Evolutionary conservation across 75 land plant genomes (phyloP).

Genomic region (Cupressus sempervirens): DNA sequence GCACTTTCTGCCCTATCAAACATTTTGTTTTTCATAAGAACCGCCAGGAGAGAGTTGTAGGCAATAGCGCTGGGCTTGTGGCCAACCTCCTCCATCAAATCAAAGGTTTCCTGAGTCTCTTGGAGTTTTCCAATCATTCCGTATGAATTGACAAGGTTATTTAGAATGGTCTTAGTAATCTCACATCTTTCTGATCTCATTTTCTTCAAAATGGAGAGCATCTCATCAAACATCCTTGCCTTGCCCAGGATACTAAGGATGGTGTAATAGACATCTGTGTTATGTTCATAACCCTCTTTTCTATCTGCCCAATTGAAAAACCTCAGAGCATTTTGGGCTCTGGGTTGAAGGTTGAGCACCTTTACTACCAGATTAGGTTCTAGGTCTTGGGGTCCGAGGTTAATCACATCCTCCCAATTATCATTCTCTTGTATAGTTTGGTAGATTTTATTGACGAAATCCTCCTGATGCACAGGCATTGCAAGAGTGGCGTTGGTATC

Average conservation of each 20-base stretch:
- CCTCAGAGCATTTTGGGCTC: conserved; percentile 3
- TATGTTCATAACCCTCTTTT: conserved; percentile 10
- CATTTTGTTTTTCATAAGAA: not conserved
- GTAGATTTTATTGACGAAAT: not conserved
- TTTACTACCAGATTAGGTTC: not conserved
- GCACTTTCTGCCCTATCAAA: not conserved
- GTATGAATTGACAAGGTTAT: not conserved
- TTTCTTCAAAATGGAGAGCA: not conserved
- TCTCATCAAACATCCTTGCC: conserved; percentile 15
- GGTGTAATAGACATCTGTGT: conserved; percentile 5
- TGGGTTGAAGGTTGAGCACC: conserved; percentile 1
- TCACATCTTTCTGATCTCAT: conserved; percentile 4
- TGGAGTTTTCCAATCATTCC: not conserved
- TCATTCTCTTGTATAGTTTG: not conserved
- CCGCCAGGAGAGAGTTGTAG: conserved; percentile 7
- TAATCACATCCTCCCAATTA: not conserved
- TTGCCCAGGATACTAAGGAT: conserved; percentile 15
- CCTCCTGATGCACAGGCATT: not conserved
- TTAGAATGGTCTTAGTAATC: conserved; percentile 5
- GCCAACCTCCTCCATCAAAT: not conserved
- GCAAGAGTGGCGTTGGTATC: not conserved
- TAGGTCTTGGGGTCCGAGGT: not conserved
- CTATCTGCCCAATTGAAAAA: conserved; percentile 25
- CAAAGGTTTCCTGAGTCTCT: not conserved
- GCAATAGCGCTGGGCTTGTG: not conserved